Evolutionary conservation across 371 early-diverging fungal species (phyloP), one percentile per base, ranked within the genome.

Genomic region (Massospora cicadina): DNA sequence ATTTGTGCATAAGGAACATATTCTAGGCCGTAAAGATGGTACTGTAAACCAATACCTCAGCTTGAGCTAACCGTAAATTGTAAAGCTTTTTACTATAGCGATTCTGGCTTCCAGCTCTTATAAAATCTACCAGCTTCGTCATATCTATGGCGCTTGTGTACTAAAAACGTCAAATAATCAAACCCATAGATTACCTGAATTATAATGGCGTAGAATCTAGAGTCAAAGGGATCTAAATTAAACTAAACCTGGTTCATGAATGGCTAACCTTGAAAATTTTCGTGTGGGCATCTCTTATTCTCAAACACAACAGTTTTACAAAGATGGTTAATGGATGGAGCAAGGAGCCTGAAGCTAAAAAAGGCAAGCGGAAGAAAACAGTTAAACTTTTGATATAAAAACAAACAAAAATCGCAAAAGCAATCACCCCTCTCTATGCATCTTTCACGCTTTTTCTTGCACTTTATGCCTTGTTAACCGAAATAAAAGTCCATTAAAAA

Each of bases 221-320:
- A 69, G 23, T 73, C 70, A 13, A 61, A 55, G 23, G 68, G 67
- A 67, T 70, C 75, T 68, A 57, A 2, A 23, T 30, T 1, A 24
- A n/a, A n/a, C n/a, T n/a, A n/a, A n/a, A n/a, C n/a, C n/a, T n/a
- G n/a, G n/a, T n/a, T n/a, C n/a, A n/a, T n/a, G 13, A 24, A 21
- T n/a, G 33, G 32, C 31, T 33, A 65, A 65, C 58, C n/a, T 21
- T 2, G 28, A 2, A n/a, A 65, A 1, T 12, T n/a, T 55, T 70
- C 53, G 55, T 80, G 75, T 0, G 74, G 69, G 65, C 77, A 82
- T 13, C 81, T 76, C n/a, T 86, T 89, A 74, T 91, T 91, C 68
- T 88, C 89, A 62, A 91, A 72, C 0, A 91, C 72, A 1, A 91
- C 81, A 3, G 83, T 81, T 68, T 91, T 91, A 77, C 90, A 89